Percentiles rank a stretch among this genome's conserved stretches.
Evolutionary conservation across 2,329 filamentous ascomycete genomes (phyloP).

Genomic region (Sporothrix variecibatus): DNA sequence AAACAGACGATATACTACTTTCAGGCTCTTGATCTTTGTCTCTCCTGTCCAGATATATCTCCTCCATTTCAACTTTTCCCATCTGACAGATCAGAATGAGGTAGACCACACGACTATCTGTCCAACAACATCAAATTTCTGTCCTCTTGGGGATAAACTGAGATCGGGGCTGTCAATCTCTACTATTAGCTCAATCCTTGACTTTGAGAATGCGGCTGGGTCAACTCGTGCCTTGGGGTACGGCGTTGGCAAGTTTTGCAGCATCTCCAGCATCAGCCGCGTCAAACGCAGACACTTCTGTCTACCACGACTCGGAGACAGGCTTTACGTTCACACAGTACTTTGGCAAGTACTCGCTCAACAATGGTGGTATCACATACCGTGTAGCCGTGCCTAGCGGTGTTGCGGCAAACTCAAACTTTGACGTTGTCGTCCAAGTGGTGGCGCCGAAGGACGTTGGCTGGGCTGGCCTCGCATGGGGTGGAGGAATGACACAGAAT

Average conservation of each 20-base stretch:
- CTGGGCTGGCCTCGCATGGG: slow-evolving; percentile 33
- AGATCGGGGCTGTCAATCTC: no score
- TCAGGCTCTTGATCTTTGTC: no score
- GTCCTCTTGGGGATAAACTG: no score
- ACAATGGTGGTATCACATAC: slow-evolving; percentile 23
- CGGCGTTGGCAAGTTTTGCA: slow-evolving; percentile 6
- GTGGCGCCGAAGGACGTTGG: slow-evolving; percentile 28
- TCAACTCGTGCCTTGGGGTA: slow-evolving; percentile 11
- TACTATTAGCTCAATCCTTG: not conserved
- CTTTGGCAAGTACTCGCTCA: slow-evolving; percentile 24
- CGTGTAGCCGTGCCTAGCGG: slow-evolving; percentile 29
- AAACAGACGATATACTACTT: not conserved
- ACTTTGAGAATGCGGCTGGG: not conserved
- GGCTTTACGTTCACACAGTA: slow-evolving; percentile 33
- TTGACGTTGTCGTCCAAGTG: slow-evolving; percentile 32
- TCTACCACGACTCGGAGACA: slow-evolving; percentile 36
- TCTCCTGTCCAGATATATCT: no score
- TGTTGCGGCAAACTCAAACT: slow-evolving; percentile 22
- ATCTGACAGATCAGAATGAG: not conserved
- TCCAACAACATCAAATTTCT: not conserved
- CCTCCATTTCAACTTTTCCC: not conserved
- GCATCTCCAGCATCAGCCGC: not conserved
- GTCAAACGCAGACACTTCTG: slow-evolving; percentile 6
- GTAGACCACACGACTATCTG: not conserved
- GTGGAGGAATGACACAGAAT: slow-evolving; percentile 30